Evolutionary conservation across 139 green algal genomes (phyloP).

Genomic region (Mesotaenium endlicherianum): DNA sequence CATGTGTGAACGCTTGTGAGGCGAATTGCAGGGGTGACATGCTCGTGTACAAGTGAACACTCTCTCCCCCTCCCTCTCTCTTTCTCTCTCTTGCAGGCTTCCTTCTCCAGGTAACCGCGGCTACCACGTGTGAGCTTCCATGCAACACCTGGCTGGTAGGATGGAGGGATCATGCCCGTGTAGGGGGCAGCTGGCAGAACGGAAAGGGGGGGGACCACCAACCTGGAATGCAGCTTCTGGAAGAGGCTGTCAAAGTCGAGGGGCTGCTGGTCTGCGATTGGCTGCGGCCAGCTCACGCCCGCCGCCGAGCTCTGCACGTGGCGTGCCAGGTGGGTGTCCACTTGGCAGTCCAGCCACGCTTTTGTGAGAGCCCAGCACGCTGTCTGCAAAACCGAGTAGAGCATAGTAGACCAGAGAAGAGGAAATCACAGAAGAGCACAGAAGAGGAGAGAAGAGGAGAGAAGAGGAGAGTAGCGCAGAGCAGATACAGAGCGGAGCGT

Average conservation of each 20-base stretch:
- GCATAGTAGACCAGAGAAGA: too few relatives aligned
- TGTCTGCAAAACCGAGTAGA: neutral
- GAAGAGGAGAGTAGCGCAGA: neutral
- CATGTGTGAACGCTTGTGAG: neutral
- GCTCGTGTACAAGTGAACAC: neutral
- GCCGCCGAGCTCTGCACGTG: neutral
- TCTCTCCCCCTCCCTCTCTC: neutral
- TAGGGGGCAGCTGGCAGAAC: neutral
- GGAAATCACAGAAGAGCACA: neutral
- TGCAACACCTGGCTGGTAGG: too few relatives aligned
- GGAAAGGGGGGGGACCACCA: neutral
- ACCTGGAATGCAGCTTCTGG: constrained; percentile 33
- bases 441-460: too few relatives aligned
- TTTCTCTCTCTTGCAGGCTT: too few relatives aligned
- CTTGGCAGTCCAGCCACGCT: constrained; percentile 34
- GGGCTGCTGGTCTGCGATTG: constrained; percentile 28
- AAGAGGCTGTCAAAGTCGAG: constrained; percentile 7
- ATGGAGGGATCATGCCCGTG: too few relatives aligned
- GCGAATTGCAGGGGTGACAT: neutral
- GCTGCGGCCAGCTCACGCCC: neutral
- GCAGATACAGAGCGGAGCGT: too few relatives aligned
- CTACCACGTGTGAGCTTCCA: too few relatives aligned
- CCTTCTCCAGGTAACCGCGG: too few relatives aligned
- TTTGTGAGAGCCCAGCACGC: constrained; percentile 45
- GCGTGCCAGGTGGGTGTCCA: constrained; percentile 31